Conservation (phyloP, 2,329 filamentous ascomycete genomes). For the Xylariaceae sp. region DNA sequence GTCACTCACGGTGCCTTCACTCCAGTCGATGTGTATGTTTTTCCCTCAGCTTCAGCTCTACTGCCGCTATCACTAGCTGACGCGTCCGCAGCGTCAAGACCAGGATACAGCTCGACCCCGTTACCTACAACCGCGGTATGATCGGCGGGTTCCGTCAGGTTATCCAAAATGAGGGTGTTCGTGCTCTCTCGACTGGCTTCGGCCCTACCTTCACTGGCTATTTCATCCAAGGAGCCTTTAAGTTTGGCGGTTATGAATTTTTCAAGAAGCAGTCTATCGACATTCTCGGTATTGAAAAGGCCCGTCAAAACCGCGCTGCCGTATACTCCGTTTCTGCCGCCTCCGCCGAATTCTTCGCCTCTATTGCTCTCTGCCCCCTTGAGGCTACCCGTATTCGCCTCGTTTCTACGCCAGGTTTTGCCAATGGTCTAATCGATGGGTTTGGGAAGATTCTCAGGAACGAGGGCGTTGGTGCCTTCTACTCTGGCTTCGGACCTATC, state of each 20-base stretch:
- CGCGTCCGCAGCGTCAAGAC: constrained; percentile 40
- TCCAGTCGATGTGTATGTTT: too few species aligned
- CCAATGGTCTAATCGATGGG: constrained; percentile 28
- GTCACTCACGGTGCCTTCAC: too few species aligned
- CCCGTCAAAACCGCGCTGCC: constrained; percentile 30
- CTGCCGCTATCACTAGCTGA: too few species aligned
- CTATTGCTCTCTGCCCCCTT: constrained; percentile 36
- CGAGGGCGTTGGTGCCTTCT: constrained; percentile 35
- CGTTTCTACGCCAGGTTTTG: constrained; percentile 35
- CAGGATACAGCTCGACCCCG: constrained; percentile 35
- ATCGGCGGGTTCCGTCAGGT: constrained; percentile 33
- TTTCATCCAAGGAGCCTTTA: constrained; percentile 37
- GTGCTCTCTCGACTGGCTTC: constrained; percentile 34
- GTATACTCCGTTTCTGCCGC: constrained; percentile 36
- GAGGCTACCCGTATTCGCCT: constrained; percentile 37
- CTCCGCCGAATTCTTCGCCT: constrained; percentile 34
- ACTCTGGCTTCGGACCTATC: constrained; percentile 36
- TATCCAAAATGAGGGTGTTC: constrained; percentile 28
- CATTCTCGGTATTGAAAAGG: constrained; percentile 32
- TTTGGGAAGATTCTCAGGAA: constrained; percentile 32
- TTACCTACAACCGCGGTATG: constrained; percentile 34
- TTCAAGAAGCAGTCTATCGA: constrained; percentile 35
- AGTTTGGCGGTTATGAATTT: constrained; percentile 38
- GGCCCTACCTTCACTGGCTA: constrained; percentile 37
- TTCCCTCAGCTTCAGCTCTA: too few species aligned